A percentile compares a stretch with the other conserved stretches of the same genome.
These are phyloP conservation scores for Fusarium bactridioides DNA, from an alignment of 2,329 filamentous ascomycete genomes.

Conservation along the genomic window DNA sequence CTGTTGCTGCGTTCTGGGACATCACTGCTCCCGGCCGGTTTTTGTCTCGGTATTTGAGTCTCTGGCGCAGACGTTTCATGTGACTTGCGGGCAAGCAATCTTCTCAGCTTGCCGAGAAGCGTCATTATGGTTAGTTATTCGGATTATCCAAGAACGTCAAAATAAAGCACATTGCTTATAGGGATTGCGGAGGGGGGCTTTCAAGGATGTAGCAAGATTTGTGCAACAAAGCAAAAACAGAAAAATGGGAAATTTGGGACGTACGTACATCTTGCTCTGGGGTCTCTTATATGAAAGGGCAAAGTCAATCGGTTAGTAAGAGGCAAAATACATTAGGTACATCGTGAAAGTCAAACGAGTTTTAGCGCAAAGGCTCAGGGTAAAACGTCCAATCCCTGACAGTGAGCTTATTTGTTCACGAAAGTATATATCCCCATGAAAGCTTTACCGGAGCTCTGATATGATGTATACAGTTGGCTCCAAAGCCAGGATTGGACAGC, in stretches of 20 bases:
- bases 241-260: background rate
- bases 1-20: background rate
- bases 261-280: accelerated
- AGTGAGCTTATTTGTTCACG: background rate
- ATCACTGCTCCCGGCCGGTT: accelerated
- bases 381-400: background rate
- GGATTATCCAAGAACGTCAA: accelerated
- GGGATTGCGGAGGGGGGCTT: too few species aligned
- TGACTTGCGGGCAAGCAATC: background rate
- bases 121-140: background rate
- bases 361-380: background rate
- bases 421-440: background rate
- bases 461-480: accelerated
- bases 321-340: accelerated
- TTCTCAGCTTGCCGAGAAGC: background rate
- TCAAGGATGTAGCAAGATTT: too few species aligned
- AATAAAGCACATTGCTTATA: accelerated
- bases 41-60: too few species aligned
- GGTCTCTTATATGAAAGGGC: background rate
- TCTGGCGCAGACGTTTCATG: background rate
- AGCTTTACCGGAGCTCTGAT: too few species aligned
- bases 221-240: background rate
- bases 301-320: accelerated
- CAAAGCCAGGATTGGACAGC: background rate
- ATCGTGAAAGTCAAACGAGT: background rate